Percentiles rank a stretch among this genome's conserved stretches.
Conservation (phyloP, 164 flowering plant species). For the Aristolochia fimbriata region DNA sequence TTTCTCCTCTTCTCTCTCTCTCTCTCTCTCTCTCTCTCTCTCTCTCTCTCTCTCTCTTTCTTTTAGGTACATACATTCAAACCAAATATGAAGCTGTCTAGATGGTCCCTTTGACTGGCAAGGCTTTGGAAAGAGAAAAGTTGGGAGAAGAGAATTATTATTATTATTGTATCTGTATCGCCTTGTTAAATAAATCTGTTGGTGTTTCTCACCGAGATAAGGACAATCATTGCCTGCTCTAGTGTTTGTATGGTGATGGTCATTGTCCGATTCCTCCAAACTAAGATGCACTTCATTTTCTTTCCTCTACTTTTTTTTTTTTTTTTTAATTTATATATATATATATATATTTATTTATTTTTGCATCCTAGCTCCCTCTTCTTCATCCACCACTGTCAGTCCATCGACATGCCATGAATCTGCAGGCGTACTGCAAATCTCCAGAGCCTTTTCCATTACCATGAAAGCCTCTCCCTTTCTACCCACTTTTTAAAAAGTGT, state of each 20-base stretch:
- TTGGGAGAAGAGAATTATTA: neutral
- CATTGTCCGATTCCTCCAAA: slow-evolving; percentile 15
- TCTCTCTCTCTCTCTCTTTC: neutral
- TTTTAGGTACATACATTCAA: slow-evolving; percentile 14
- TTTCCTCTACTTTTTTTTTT: slow-evolving; percentile 1
- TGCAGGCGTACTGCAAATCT: neutral
- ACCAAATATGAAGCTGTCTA: slow-evolving; percentile 16
- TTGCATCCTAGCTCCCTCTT: no score
- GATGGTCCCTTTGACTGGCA: slow-evolving; percentile 25
- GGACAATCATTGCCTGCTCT: slow-evolving; percentile 11
- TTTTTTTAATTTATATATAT: no score
- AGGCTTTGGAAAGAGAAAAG: neutral
- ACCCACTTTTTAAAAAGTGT: neutral
- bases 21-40: neutral
- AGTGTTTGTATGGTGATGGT: slow-evolving; percentile 18
- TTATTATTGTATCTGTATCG: slow-evolving; percentile 8
- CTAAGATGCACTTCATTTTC: slow-evolving; percentile 7
- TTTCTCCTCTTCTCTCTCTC: no score
- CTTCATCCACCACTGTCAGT: neutral
- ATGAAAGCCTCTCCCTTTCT: neutral
- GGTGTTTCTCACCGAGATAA: slow-evolving; percentile 18
- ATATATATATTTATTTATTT: no score
- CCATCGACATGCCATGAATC: no score
- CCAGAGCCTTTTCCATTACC: neutral
- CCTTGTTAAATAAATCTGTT: slow-evolving; percentile 7